Evolutionary conservation across 495 filamentous ascomycete genomes (phyloP).

Genomic region (Lasiosphaeria miniovina): DNA sequence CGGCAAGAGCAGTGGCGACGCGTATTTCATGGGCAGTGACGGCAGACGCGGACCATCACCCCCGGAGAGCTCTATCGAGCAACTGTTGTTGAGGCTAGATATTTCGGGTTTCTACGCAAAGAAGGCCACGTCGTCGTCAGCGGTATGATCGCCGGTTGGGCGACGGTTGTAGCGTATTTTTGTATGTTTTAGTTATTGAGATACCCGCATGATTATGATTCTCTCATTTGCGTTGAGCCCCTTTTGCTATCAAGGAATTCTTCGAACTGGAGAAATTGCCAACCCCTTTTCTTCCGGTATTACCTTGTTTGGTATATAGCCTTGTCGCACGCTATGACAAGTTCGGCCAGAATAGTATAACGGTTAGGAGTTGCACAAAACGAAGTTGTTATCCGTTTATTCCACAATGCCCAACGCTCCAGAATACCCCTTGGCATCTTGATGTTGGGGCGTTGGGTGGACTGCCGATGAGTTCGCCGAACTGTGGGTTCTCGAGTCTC

Average conservation of each 20-base stretch:
- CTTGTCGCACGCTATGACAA: background rate
- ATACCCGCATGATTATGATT: background rate
- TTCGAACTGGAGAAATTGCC: background rate
- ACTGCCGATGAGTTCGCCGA: too few species aligned
- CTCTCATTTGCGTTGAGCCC: background rate
- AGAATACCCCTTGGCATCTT: too few species aligned
- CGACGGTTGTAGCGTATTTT: background rate
- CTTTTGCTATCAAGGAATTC: too few species aligned
- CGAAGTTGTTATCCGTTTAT: too few species aligned
- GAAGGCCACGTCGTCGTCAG: background rate
- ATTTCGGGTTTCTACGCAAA: conserved; percentile 57
- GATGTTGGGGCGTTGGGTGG: too few species aligned
- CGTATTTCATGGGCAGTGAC: background rate
- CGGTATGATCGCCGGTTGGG: background rate
- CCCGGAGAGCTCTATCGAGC: conserved; percentile 48
- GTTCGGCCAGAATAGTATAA: background rate
- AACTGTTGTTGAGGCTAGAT: conserved; percentile 56
- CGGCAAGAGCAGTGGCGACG: background rate
- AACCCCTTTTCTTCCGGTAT: background rate
- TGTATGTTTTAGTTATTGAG: background rate
- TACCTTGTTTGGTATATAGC: background rate
- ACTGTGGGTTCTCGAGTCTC: too few species aligned
- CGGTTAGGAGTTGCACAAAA: too few species aligned
- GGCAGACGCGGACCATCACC: conserved; percentile 19
- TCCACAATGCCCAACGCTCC: too few species aligned